Evolutionary conservation across 495 filamentous ascomycete species (phyloP).

Genomic region (Beverwykella pulmonaria): DNA sequence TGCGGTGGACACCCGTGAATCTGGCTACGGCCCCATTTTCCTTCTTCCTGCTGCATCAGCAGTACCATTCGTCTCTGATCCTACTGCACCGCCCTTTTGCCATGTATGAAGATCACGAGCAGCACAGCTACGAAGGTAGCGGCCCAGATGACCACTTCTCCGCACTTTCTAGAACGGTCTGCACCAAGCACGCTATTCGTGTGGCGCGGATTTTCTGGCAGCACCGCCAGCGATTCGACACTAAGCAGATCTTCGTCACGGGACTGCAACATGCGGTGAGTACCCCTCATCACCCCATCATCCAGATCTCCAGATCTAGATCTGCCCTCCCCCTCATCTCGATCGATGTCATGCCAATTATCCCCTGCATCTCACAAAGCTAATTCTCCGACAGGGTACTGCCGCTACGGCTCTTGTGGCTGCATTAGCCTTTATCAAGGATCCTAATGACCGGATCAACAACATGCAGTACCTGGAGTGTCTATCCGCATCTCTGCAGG

Average conservation of each 20-base stretch:
- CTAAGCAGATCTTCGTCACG: constrained; percentile 49
- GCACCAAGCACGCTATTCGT: constrained; percentile 56
- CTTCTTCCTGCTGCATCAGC: constrained; percentile 58
- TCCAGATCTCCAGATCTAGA: not conserved
- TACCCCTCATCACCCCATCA: constrained; percentile 9
- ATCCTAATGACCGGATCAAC: constrained; percentile 42
- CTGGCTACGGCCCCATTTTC: constrained; percentile 53
- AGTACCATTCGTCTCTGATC: constrained; percentile 56
- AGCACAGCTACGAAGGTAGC: constrained; percentile 33
- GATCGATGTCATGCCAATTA: not conserved
- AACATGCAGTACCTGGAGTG: constrained; percentile 47
- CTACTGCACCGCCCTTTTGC: constrained; percentile 56
- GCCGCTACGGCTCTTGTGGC: constrained; percentile 57
- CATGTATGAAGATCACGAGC: constrained; percentile 46
- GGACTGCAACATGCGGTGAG: constrained; percentile 53
- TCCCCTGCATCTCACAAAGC: not conserved
- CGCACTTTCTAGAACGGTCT: constrained; percentile 50
- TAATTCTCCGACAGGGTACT: constrained; percentile 41
- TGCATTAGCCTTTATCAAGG: constrained; percentile 54
- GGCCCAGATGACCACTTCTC: constrained; percentile 48
- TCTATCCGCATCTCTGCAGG: constrained; percentile 41
- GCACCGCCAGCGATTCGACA: constrained; percentile 55
- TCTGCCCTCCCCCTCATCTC: not conserved
- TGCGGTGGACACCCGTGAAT: constrained; percentile 55
- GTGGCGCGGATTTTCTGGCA: constrained; percentile 57